These are phyloP conservation scores for Eustoma russellianum DNA, from an alignment of 257 asterid genomes.

Conservation along the genomic window DNA sequence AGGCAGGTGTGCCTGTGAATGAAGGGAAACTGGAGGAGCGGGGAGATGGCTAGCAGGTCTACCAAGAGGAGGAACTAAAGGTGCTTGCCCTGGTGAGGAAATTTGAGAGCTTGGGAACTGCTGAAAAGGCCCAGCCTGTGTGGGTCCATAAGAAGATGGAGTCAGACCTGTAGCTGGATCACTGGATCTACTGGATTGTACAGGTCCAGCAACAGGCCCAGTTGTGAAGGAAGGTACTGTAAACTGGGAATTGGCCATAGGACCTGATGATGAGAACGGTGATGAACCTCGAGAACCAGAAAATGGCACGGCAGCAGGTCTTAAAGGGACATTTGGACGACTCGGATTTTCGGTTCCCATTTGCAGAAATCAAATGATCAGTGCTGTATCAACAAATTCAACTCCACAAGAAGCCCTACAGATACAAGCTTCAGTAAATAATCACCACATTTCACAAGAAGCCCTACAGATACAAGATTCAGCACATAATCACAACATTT, in stretches of 20 bases:
- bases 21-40: constrained; percentile 27
- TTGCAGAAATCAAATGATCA: not conserved
- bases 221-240: constrained; percentile 10
- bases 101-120: constrained; percentile 42
- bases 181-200: constrained; percentile 35
- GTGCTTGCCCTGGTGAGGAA: constrained; percentile 31
- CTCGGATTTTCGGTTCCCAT: constrained; percentile 23
- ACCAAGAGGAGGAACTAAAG: constrained; percentile 39
- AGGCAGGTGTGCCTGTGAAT: constrained; percentile 41
- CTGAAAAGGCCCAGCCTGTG: constrained; percentile 45
- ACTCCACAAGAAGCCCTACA: not conserved
- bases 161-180: constrained; percentile 48
- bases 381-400: too few species aligned
- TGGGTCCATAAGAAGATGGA: constrained; percentile 51
- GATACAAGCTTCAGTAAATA: too few species aligned
- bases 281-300: constrained; percentile 10
- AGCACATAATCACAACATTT: too few species aligned
- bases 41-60: constrained; percentile 38
- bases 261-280: constrained; percentile 17
- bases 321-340: constrained; percentile 10
- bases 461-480: too few species aligned
- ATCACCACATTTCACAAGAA: too few species aligned
- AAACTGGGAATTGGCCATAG: constrained; percentile 11
- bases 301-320: constrained; percentile 13
- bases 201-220: constrained; percentile 22